Evolutionary conservation across 805 yeast species (phyloP).

Genomic region (Wickerhamiella cacticola): DNA sequence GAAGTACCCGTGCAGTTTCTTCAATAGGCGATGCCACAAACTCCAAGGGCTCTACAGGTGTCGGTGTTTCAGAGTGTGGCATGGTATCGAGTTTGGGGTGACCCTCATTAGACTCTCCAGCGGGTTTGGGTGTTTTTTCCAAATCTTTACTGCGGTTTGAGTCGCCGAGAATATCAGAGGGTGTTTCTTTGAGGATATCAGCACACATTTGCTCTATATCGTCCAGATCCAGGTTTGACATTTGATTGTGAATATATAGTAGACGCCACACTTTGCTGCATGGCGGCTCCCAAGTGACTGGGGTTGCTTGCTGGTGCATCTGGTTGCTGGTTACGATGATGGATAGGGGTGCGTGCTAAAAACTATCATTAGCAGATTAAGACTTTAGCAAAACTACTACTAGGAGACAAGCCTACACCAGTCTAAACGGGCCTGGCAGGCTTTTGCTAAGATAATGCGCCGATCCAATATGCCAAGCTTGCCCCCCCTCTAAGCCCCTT

Average conservation of each 20-base stretch:
- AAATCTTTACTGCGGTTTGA: too few relatives aligned
- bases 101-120: not conserved
- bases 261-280: constrained; percentile 3
- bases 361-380: too few relatives aligned
- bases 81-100: not conserved
- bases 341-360: too few relatives aligned
- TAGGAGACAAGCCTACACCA: too few relatives aligned
- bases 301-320: constrained; percentile 4
- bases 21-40: constrained; percentile 6
- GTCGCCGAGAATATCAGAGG: not conserved
- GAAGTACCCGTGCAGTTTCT: not conserved
- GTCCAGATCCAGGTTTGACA: constrained; percentile 6
- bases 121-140: too few relatives aligned
- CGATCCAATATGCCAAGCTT: too few relatives aligned
- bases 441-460: too few relatives aligned
- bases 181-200: constrained; percentile 5
- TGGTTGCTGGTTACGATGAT: too few relatives aligned
- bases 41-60: constrained; percentile 8
- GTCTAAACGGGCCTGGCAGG: too few relatives aligned
- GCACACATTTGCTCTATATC: constrained; percentile 12
- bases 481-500: too few relatives aligned
- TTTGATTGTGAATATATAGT: not conserved
- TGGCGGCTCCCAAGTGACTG: not conserved
- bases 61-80: constrained; percentile 3
- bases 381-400: too few relatives aligned